These are phyloP conservation scores for Madurella mycetomatis DNA, from an alignment of 2,329 filamentous ascomycete species.

Conservation along the genomic window DNA sequence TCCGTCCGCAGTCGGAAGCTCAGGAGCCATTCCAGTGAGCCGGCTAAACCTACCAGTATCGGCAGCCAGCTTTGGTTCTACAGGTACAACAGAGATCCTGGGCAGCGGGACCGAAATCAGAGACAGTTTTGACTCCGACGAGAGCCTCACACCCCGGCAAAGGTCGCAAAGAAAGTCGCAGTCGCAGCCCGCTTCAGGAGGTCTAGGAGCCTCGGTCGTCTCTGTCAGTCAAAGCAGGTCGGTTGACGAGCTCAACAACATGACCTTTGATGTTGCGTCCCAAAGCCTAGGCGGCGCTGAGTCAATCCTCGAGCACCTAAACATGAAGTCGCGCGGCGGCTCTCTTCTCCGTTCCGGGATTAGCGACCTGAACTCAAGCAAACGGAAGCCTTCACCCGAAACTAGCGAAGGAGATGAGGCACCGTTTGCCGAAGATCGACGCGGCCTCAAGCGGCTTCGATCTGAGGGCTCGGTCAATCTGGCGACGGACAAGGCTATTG, in stretches of 20 bases:
- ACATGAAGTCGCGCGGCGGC: slow-evolving; percentile 38
- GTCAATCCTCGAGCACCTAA: slow-evolving; percentile 40
- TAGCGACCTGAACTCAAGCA: slow-evolving; percentile 45
- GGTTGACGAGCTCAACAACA: slow-evolving; percentile 46
- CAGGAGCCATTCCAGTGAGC: slow-evolving; percentile 45
- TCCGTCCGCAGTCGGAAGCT: slow-evolving; percentile 50
- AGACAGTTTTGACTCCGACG: slow-evolving; percentile 46
- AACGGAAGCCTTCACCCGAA: slow-evolving; percentile 50
- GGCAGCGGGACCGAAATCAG: slow-evolving; percentile 39
- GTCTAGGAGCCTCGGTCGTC: slow-evolving; percentile 24
- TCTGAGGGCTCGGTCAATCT: slow-evolving; percentile 43
- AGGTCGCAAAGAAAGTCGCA: slow-evolving; percentile 11
- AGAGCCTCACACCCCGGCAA: slow-evolving; percentile 32
- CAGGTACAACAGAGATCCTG: slow-evolving; percentile 33
- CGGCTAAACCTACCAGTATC: slow-evolving; percentile 46
- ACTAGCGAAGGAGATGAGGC: slow-evolving; percentile 49
- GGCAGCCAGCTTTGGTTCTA: slow-evolving; percentile 26
- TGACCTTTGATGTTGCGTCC: slow-evolving; percentile 49
- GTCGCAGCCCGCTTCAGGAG: slow-evolving; percentile 16
- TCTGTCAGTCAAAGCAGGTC: slow-evolving; percentile 36
- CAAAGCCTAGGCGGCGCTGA: slow-evolving; percentile 53
- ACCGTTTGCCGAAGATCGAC: slow-evolving; percentile 34
- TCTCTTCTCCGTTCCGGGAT: slow-evolving; percentile 24
- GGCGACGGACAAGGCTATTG: slow-evolving; percentile 30
- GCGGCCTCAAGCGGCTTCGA: slow-evolving; percentile 52